Percentiles rank a stretch among this genome's conserved stretches.
Evolutionary conservation across 306 rosid genomes (phyloP).

Genomic region (Pterocarpus santalinus): DNA sequence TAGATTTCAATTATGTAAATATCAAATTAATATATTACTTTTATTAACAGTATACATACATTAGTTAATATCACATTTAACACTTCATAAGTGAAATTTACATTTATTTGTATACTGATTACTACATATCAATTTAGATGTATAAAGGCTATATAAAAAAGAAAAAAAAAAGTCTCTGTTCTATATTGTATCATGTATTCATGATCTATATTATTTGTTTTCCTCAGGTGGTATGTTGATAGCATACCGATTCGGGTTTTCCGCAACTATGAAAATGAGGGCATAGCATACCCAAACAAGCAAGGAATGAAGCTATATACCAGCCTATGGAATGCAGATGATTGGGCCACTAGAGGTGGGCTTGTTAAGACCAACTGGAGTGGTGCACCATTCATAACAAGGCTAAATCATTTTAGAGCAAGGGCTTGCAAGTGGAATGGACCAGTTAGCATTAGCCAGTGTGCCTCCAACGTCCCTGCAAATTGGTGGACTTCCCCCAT

Average conservation of each 20-base stretch:
- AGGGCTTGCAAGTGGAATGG: conserved; percentile 85
- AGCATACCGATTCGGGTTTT: conserved; percentile 80
- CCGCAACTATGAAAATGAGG: conserved; percentile 66
- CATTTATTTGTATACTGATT: too few species aligned
- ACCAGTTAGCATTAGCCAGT: conserved; percentile 57
- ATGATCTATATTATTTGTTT: not conserved
- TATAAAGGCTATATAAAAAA: too few species aligned
- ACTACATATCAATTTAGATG: too few species aligned
- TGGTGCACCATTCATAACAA: conserved; percentile 74
- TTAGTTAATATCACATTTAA: too few species aligned
- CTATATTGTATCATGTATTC: too few species aligned
- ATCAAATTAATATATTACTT: too few species aligned
- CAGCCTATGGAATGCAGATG: conserved; percentile 81
- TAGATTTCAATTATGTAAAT: too few species aligned
- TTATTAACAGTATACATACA: too few species aligned
- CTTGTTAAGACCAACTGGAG: conserved; percentile 72
- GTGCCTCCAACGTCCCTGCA: conserved; percentile 56
- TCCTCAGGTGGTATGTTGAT: conserved; percentile 80
- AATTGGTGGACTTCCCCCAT: conserved; percentile 79
- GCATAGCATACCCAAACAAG: conserved; percentile 74
- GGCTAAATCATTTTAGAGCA: conserved; percentile 63
- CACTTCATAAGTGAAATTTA: too few species aligned
- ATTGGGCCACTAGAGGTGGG: conserved; percentile 93
- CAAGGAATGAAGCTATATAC: conserved; percentile 81
- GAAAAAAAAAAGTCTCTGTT: too few species aligned